Conservation (phyloP, 345 rosid species). For the Eucalyptus curtisii region DNA sequence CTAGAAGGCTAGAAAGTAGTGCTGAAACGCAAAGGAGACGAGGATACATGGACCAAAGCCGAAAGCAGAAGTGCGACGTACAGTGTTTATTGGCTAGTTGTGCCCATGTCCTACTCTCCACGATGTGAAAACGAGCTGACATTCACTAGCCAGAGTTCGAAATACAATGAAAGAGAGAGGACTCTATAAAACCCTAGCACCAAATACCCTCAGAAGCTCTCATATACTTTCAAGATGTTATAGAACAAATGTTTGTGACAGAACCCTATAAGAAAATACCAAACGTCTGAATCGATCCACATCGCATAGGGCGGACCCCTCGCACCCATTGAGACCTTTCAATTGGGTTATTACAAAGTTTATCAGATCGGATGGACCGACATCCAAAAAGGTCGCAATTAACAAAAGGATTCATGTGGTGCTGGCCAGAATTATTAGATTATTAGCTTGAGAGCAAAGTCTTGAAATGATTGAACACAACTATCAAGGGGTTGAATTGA, state of each 20-base stretch:
- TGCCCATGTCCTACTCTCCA: background rate
- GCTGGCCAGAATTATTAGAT: background rate
- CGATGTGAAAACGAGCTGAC: background rate
- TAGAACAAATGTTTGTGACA: background rate
- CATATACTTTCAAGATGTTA: background rate
- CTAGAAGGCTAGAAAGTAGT: background rate
- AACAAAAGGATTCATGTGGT: background rate
- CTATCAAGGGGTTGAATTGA: background rate
- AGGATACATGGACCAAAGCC: background rate
- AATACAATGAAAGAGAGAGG: background rate
- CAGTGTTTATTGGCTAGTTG: background rate
- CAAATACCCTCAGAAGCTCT: background rate
- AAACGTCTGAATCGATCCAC: background rate
- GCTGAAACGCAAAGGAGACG: background rate
- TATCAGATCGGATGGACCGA: background rate
- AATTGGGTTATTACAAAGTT: background rate
- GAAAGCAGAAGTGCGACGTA: background rate
- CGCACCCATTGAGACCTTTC: background rate
- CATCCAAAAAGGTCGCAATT: background rate
- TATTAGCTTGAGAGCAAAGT: background rate
- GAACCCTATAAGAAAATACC: background rate
- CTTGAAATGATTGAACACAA: background rate
- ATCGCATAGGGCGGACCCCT: background rate
- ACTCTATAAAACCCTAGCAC: background rate
- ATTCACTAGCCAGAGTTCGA: background rate